These are phyloP conservation scores for Oryza meyeriana DNA, from an alignment of 176 grass and related monocot species.

Conservation along the genomic window DNA sequence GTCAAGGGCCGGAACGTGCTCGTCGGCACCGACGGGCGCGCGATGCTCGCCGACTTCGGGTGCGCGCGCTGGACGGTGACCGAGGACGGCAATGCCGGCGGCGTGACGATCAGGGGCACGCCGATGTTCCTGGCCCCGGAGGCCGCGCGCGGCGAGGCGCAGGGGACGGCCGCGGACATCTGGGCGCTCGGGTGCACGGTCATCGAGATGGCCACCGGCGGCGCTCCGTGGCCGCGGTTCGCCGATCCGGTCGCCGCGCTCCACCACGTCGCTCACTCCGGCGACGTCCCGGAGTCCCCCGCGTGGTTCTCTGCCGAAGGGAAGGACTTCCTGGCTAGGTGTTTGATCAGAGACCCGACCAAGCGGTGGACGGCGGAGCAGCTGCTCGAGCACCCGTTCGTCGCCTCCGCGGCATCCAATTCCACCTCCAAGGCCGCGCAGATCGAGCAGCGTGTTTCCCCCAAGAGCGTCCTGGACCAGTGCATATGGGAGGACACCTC, in stretches of 20 bases:
- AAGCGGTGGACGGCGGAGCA: slow-evolving; percentile 41
- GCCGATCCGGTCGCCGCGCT: slow-evolving; percentile 21
- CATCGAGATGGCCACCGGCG: slow-evolving; percentile 44
- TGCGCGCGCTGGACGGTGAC: slow-evolving; percentile 22
- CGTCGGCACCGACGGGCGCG: slow-evolving; percentile 33
- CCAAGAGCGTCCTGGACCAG: slow-evolving; percentile 42
- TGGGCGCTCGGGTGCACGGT: slow-evolving; percentile 46
- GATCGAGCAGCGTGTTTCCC: slow-evolving; percentile 9
- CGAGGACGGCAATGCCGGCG: neutral
- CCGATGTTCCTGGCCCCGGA: slow-evolving; percentile 47
- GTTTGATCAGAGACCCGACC: slow-evolving; percentile 22
- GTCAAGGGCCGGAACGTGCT: slow-evolving; percentile 49
- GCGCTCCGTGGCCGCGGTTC: slow-evolving; percentile 29
- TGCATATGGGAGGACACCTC: slow-evolving; percentile 13
- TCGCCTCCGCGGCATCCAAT: neutral
- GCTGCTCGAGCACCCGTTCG: slow-evolving; percentile 43
- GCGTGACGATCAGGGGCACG: slow-evolving; percentile 14
- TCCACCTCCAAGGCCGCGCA: neutral
- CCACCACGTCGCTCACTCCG: slow-evolving; percentile 43
- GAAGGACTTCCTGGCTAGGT: slow-evolving; percentile 45
- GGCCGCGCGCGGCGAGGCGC: slow-evolving; percentile 38
- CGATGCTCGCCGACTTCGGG: slow-evolving; percentile 52
- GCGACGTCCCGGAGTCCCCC: slow-evolving; percentile 23
- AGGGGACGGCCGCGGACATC: slow-evolving; percentile 31
- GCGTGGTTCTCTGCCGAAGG: slow-evolving; percentile 28